These are phyloP conservation scores for Phytophthora palmivora DNA, from an alignment of 352 stramenopile species.

Conservation along the genomic window DNA sequence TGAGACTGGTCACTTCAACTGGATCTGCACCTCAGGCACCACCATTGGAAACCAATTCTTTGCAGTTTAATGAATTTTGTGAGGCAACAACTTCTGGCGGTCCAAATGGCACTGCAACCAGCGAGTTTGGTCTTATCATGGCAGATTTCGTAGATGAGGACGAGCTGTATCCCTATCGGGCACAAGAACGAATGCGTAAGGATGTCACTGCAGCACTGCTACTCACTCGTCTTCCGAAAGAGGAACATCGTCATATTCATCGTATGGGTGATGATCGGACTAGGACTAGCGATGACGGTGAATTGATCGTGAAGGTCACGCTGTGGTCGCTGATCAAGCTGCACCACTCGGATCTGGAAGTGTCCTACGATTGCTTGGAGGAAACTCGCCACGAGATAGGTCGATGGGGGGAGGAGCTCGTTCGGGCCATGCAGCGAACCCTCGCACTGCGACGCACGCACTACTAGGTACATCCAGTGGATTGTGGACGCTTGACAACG, in stretches of 20 bases:
- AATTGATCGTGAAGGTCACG: slow-evolving; percentile 42
- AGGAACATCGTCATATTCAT: slow-evolving; percentile 19
- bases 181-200: slow-evolving; percentile 34
- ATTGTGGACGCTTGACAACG: slow-evolving; percentile 14
- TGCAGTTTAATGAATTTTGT: slow-evolving; percentile 44
- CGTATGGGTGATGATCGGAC: slow-evolving; percentile 1
- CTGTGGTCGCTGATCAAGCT: slow-evolving; percentile 45
- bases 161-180: slow-evolving; percentile 42
- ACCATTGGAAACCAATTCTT: slow-evolving; percentile 44
- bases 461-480: slow-evolving; percentile 8
- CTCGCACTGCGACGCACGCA: slow-evolving; percentile 31
- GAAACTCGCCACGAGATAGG: slow-evolving; percentile 43
- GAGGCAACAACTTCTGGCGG: slow-evolving; percentile 24
- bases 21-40: slow-evolving; percentile 21
- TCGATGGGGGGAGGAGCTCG: slow-evolving; percentile 42
- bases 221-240: slow-evolving; percentile 32
- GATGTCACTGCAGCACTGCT: slow-evolving; percentile 39
- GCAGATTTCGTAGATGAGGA: slow-evolving; percentile 50
- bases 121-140: slow-evolving; percentile 36
- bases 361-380: slow-evolving; percentile 36
- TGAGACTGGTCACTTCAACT: slow-evolving; percentile 40
- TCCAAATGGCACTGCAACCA: slow-evolving; percentile 5
- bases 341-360: slow-evolving; percentile 38
- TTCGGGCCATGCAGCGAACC: slow-evolving; percentile 37
- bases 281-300: slow-evolving; percentile 11